Conservation (phyloP, 73 alveolate genomes). For the Stentor roeselii region DNA sequence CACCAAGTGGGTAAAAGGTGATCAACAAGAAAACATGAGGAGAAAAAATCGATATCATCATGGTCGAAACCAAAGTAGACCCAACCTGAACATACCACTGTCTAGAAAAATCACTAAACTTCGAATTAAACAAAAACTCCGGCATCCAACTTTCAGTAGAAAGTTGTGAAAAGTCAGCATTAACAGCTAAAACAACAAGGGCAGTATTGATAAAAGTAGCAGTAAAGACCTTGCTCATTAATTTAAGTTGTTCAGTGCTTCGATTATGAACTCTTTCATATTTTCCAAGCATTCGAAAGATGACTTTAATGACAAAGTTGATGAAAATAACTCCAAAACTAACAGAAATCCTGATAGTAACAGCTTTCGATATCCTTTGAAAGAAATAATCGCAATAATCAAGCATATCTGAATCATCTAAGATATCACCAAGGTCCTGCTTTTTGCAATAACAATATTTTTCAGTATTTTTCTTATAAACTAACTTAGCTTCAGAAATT, state of each 20-base stretch:
- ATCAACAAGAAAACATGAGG: slow-evolving; percentile 13
- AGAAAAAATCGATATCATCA: slow-evolving; percentile 6
- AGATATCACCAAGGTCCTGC: slow-evolving; percentile 19
- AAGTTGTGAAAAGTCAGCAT: slow-evolving; percentile 35
- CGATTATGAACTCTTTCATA: not conserved
- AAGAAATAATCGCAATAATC: slow-evolving; percentile 32
- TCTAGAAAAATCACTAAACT: slow-evolving; percentile 4
- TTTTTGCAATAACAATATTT: slow-evolving; percentile 41
- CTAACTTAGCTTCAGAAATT: slow-evolving; percentile 26
- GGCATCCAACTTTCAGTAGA: not conserved
- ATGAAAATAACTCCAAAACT: slow-evolving; percentile 40
- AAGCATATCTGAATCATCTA: slow-evolving; percentile 23
- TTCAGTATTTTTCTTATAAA: not conserved
- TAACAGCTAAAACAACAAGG: slow-evolving; percentile 37
- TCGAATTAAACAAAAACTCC: not conserved
- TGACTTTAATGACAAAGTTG: slow-evolving; percentile 7
- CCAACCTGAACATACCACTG: slow-evolving; percentile 16
- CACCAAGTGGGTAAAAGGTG: not conserved
- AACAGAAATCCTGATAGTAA: slow-evolving; percentile 27
- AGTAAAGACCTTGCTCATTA: slow-evolving; percentile 44
- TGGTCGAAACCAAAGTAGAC: not conserved
- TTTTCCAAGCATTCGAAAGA: not conserved
- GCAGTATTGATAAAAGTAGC: slow-evolving; percentile 52
- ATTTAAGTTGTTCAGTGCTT: not conserved
- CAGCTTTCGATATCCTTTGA: slow-evolving; percentile 17